phyloP scores from a whole-genome alignment of 768 basidiomycete genomes.

The Daedaleopsis nitida region DNA sequence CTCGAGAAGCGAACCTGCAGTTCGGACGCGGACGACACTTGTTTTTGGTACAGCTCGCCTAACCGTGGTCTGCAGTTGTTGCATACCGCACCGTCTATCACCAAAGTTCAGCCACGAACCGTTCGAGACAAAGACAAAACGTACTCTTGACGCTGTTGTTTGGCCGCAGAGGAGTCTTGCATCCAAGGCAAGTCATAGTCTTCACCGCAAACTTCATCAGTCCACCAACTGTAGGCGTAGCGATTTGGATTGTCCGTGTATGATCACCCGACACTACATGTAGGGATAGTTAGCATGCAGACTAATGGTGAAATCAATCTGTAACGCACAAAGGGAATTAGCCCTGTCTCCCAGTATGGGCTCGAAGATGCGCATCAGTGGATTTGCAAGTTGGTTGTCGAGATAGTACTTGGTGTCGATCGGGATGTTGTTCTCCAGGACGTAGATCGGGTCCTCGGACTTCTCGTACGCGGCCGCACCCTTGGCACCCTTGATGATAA shows the following conservation, averaged over 20 bases:
- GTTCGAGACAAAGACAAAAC: constrained; percentile 23
- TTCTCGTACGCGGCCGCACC: constrained; percentile 98
- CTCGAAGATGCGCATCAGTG: constrained; percentile 96
- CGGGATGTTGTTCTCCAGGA: constrained; percentile 96
- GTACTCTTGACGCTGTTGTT: constrained; percentile 76
- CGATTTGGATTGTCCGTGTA: constrained; percentile 92
- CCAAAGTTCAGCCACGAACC: neutral
- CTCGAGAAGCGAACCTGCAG: constrained; percentile 91
- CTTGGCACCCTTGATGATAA: constrained; percentile 96
- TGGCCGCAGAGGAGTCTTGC: constrained; percentile 82
- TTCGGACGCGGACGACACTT: constrained; percentile 67
- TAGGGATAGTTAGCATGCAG: neutral
- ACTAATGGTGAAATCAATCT: neutral
- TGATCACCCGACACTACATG: constrained; percentile 90
- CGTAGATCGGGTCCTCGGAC: constrained; percentile 96
- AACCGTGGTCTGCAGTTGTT: constrained; percentile 87
- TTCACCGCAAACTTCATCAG: constrained; percentile 99
- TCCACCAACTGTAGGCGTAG: constrained; percentile 94
- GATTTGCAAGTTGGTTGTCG: constrained; percentile 97
- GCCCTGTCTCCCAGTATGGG: constrained; percentile 96
- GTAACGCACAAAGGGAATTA: constrained; percentile 67
- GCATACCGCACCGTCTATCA: constrained; percentile 87
- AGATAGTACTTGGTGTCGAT: constrained; percentile 98
- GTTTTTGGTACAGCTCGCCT: constrained; percentile 92
- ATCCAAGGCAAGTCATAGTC: constrained; percentile 92